These are phyloP conservation scores for Dactylis glomerata DNA, from an alignment of 176 grass and related monocot genomes.

Conservation along the genomic window DNA sequence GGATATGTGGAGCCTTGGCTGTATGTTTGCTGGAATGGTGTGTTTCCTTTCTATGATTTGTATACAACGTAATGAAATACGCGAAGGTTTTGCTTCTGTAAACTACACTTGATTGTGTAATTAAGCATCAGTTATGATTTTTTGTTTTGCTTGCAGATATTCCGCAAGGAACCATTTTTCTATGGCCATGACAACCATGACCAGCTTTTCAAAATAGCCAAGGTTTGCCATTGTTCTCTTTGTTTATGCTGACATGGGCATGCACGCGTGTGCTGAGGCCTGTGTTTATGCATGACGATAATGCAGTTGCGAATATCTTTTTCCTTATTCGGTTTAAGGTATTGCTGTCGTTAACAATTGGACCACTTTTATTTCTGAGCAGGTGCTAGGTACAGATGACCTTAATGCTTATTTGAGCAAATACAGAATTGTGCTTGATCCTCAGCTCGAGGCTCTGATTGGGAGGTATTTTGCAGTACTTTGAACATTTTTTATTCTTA, in stretches of 20 bases:
- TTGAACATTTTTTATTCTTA: not conserved
- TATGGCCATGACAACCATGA: slow-evolving; percentile 82
- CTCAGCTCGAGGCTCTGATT: slow-evolving; percentile 77
- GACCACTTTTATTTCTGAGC: slow-evolving; percentile 3
- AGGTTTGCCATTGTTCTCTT: slow-evolving; percentile 39
- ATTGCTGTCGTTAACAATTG: not conserved
- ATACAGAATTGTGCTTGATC: slow-evolving; percentile 72
- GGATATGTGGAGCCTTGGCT: slow-evolving; percentile 86
- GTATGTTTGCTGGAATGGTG: slow-evolving; percentile 88
- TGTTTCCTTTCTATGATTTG: not conserved
- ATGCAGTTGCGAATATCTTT: not conserved
- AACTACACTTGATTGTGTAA: not conserved
- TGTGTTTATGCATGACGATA: not conserved
- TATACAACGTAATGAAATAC: not conserved
- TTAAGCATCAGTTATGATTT: not conserved
- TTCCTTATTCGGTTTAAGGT: not conserved
- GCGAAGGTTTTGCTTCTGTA: slow-evolving; percentile 5
- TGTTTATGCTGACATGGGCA: not conserved
- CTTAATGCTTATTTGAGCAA: slow-evolving; percentile 71
- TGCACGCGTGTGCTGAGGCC: not conserved
- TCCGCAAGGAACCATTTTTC: slow-evolving; percentile 84
- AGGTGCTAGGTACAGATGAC: slow-evolving; percentile 81
- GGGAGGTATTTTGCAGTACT: slow-evolving; percentile 50
- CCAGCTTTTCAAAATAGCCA: slow-evolving; percentile 81
- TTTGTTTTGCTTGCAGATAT: slow-evolving; percentile 50